Evolutionary conservation across 164 flowering plant species (phyloP).

Genomic region (Cinnamomum chago): DNA sequence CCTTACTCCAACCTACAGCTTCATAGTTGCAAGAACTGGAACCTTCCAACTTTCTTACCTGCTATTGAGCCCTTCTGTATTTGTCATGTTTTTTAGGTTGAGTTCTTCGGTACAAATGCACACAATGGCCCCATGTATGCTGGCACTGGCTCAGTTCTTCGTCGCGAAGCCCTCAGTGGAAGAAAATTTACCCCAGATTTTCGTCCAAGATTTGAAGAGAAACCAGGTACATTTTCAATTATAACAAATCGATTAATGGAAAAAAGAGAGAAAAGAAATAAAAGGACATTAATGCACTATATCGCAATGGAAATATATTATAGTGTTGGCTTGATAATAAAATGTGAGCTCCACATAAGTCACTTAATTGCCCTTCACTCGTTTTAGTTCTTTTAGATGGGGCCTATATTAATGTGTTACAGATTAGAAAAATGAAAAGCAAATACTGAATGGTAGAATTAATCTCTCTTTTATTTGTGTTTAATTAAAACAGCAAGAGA

Average conservation of each 20-base stretch:
- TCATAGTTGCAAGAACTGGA: too few relatives aligned
- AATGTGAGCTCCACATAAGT: too few relatives aligned
- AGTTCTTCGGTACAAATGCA: constrained; percentile 31
- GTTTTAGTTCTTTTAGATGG: too few relatives aligned
- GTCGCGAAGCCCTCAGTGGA: constrained; percentile 25
- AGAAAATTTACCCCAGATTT: constrained; percentile 23
- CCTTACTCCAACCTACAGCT: too few relatives aligned
- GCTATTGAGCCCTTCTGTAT: not conserved
- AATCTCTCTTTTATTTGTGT: not conserved
- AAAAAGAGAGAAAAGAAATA: too few relatives aligned
- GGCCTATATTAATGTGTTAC: not conserved
- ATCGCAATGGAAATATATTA: too few relatives aligned
- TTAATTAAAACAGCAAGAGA: constrained; percentile 13
- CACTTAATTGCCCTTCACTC: too few relatives aligned
- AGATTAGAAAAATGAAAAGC: not conserved
- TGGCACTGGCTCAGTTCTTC: constrained; percentile 31
- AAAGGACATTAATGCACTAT: not conserved
- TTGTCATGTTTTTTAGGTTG: constrained; percentile 8
- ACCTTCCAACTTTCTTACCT: not conserved
- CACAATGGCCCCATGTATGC: constrained; percentile 35
- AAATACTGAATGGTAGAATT: not conserved
- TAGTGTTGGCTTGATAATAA: not conserved
- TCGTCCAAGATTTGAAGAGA: constrained; percentile 4
- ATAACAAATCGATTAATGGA: too few relatives aligned
- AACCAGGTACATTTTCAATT: constrained; percentile 2